Evolutionary conservation across 2,329 filamentous ascomycete genomes (phyloP).

Genomic region (Paecilomyces sp.): DNA sequence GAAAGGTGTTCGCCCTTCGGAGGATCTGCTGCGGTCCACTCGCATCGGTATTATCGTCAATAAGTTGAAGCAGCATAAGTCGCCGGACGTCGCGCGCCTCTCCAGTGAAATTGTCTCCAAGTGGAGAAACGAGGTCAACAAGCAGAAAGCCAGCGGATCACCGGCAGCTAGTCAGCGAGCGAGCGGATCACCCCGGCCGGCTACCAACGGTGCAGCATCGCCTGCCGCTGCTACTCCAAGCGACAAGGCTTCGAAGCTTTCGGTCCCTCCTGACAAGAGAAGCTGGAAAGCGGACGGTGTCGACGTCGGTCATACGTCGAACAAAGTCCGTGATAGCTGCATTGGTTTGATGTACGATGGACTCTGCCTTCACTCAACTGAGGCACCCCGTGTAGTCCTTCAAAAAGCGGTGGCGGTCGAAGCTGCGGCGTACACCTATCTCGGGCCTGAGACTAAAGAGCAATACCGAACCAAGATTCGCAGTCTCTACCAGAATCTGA

Average conservation of each 20-base stretch:
- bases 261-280: slow-evolving; percentile 64
- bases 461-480: slow-evolving; percentile 85
- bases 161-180: slow-evolving; percentile 31
- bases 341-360: slow-evolving; percentile 93
- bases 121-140: slow-evolving; percentile 41
- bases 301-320: slow-evolving; percentile 67
- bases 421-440: slow-evolving; percentile 62
- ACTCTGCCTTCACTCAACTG: slow-evolving; percentile 61
- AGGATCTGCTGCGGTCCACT: slow-evolving; percentile 86
- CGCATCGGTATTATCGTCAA: slow-evolving; percentile 85
- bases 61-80: slow-evolving; percentile 74
- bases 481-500: slow-evolving; percentile 89
- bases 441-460: slow-evolving; percentile 61
- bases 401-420: slow-evolving; percentile 64
- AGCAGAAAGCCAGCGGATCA: slow-evolving; percentile 38
- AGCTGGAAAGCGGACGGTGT: slow-evolving; percentile 76
- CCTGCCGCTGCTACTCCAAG: slow-evolving; percentile 41
- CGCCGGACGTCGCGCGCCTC: slow-evolving; percentile 61
- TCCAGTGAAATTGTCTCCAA: slow-evolving; percentile 79
- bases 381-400: slow-evolving; percentile 59
- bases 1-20: slow-evolving; percentile 72
- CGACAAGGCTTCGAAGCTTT: slow-evolving; percentile 46
- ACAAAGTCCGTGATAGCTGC: slow-evolving; percentile 70
- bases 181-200: slow-evolving; percentile 35
- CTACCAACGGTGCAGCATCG: slow-evolving; percentile 48